These are phyloP conservation scores for Sporothrix sp. DNA, from an alignment of 2,329 filamentous ascomycete genomes.

Conservation along the genomic window DNA sequence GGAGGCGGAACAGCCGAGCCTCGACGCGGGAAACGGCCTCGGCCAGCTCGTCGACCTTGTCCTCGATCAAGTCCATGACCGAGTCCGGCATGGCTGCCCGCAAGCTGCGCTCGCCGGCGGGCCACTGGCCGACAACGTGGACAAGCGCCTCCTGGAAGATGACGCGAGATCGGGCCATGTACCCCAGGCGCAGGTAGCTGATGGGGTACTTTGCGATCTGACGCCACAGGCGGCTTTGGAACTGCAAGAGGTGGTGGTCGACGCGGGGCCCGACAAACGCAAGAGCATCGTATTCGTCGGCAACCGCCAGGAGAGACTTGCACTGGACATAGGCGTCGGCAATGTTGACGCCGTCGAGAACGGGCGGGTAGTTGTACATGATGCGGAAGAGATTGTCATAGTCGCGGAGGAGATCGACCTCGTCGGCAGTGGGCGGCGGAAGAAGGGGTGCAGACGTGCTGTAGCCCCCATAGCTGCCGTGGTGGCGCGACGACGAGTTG, in stretches of 20 bases:
- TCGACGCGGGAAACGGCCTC: constrained; percentile 74
- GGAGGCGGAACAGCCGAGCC: constrained; percentile 70
- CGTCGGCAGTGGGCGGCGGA: constrained; percentile 44
- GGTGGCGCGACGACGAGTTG: constrained; percentile 29
- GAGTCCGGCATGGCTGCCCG: constrained; percentile 61
- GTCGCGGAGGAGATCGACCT: constrained; percentile 73
- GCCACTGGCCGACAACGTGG: constrained; percentile 93
- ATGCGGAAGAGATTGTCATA: constrained; percentile 94
- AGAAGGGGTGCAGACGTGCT: constrained; percentile 18
- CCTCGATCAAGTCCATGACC: constrained; percentile 83
- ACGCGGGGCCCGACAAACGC: constrained; percentile 79
- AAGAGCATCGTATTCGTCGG: constrained; percentile 91
- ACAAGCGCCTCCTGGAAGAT: constrained; percentile 83
- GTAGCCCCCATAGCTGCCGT: constrained; percentile 29
- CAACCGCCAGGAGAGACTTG: constrained; percentile 77
- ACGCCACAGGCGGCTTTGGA: constrained; percentile 84
- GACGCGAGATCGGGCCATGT: constrained; percentile 70
- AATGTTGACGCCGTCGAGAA: constrained; percentile 77
- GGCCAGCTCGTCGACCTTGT: constrained; percentile 87
- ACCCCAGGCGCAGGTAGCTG: constrained; percentile 82
- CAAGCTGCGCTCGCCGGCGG: constrained; percentile 66
- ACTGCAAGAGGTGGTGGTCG: constrained; percentile 88
- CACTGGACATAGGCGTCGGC: constrained; percentile 89
- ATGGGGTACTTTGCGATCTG: constrained; percentile 95
- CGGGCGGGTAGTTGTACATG: constrained; percentile 86